Percentiles rank a stretch among this genome's conserved stretches.
These are phyloP conservation scores for Pouteria glomerata DNA, from an alignment of 148 eudicot species.

Conservation along the genomic window DNA sequence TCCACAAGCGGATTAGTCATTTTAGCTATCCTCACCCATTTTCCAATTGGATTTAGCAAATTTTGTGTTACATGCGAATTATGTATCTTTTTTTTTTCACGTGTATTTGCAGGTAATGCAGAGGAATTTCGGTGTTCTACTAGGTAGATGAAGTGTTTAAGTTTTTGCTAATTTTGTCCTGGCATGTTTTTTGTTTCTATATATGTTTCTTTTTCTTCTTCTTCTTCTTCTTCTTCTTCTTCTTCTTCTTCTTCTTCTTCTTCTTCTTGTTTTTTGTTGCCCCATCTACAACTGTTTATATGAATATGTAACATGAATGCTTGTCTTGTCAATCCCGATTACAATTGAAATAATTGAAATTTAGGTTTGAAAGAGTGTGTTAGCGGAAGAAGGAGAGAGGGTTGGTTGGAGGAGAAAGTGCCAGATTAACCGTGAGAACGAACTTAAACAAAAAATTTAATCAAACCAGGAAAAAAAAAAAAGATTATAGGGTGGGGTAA, in stretches of 20 bases:
- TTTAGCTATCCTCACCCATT: neutral
- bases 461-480: neutral
- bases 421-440: neutral
- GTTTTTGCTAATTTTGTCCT: neutral
- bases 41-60: neutral
- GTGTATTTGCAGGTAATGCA: conserved; percentile 73
- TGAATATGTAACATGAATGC: too few relatives aligned
- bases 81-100: neutral
- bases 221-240: neutral
- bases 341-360: too few relatives aligned
- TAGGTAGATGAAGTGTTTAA: conserved; percentile 39
- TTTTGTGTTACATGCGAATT: neutral
- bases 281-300: neutral
- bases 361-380: too few relatives aligned
- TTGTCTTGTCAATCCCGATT: too few relatives aligned
- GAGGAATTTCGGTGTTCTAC: conserved; percentile 66
- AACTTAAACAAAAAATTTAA: neutral
- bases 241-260: too few relatives aligned
- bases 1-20: too few relatives aligned
- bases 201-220: neutral
- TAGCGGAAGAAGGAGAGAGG: too few relatives aligned
- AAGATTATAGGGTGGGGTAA: neutral
- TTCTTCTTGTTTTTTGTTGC: too few relatives aligned
- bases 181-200: neutral
- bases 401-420: neutral